phyloP scores from a whole-genome alignment of 768 basidiomycete genomes.

The Collybia mongolica region DNA sequence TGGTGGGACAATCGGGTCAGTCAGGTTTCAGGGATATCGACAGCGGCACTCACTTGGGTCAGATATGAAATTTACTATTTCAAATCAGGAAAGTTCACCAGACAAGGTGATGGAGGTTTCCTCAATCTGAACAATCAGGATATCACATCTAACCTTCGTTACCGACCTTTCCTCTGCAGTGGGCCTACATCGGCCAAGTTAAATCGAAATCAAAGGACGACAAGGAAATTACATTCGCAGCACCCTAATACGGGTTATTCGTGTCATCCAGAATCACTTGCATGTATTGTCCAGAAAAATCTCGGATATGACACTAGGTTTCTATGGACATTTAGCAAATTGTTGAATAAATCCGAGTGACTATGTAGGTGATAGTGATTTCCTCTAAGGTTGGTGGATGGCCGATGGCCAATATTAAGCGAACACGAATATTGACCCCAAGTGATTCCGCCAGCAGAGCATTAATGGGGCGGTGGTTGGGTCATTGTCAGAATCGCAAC shows the following conservation, averaged over 20 bases:
- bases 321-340: no score
- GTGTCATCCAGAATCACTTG: no score
- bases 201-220: constrained; percentile 3
- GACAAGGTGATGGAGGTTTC: constrained; percentile 21
- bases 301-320: no score
- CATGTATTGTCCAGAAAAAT: no score
- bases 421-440: no score
- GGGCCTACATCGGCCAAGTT: constrained; percentile 12
- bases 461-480: constrained; percentile 19
- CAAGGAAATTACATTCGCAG: constrained; percentile 2
- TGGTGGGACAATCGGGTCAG: constrained; percentile 14
- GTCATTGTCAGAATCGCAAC: constrained; percentile 12
- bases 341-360: no score
- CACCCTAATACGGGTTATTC: no score
- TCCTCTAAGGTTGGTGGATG: no score
- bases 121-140: constrained; percentile 16
- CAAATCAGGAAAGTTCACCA: constrained; percentile 15
- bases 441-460: neutral
- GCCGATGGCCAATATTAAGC: no score
- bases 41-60: neutral
- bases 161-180: constrained; percentile 6
- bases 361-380: no score
- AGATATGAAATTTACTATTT: constrained; percentile 23
- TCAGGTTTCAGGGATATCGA: neutral
- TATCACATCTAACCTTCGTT: neutral